Evolutionary conservation across 768 basidiomycete species (phyloP).

Genomic region (Mycena kentingensis): DNA sequence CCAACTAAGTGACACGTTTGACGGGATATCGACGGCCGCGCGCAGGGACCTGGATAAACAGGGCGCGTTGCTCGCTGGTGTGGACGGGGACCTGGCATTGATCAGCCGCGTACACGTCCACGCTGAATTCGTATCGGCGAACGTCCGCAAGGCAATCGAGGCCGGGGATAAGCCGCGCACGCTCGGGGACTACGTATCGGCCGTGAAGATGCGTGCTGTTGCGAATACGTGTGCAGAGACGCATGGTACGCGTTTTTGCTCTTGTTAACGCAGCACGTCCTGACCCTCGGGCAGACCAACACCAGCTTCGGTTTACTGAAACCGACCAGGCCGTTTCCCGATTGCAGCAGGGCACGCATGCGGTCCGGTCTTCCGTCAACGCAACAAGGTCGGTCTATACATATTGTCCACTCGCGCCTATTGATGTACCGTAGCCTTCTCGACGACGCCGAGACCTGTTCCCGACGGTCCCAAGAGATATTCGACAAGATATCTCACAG

Average conservation of each 20-base stretch:
- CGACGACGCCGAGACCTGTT: constrained; percentile 60
- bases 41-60: constrained; percentile 74
- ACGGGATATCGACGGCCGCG: constrained; percentile 53
- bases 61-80: constrained; percentile 56
- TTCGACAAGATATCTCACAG: constrained; percentile 57
- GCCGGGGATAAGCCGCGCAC: constrained; percentile 68
- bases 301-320: constrained; percentile 54
- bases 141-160: constrained; percentile 70
- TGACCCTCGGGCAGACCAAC: constrained; percentile 49
- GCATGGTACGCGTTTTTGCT: constrained; percentile 53
- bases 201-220: constrained; percentile 78
- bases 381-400: constrained; percentile 45
- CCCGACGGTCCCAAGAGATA: constrained; percentile 59
- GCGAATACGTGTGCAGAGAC: constrained; percentile 68
- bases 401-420: not conserved
- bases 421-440: constrained; percentile 43
- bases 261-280: not conserved
- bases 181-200: constrained; percentile 79
- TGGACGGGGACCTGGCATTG: constrained; percentile 73
- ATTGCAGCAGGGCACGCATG: constrained; percentile 60
- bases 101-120: constrained; percentile 69
- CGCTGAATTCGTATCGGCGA: constrained; percentile 70
- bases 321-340: constrained; percentile 54
- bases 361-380: constrained; percentile 52
- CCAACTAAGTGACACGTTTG: constrained; percentile 69